Evolutionary conservation across 2,329 filamentous ascomycete species (phyloP).

Genomic region (Fusarium virguliforme): DNA sequence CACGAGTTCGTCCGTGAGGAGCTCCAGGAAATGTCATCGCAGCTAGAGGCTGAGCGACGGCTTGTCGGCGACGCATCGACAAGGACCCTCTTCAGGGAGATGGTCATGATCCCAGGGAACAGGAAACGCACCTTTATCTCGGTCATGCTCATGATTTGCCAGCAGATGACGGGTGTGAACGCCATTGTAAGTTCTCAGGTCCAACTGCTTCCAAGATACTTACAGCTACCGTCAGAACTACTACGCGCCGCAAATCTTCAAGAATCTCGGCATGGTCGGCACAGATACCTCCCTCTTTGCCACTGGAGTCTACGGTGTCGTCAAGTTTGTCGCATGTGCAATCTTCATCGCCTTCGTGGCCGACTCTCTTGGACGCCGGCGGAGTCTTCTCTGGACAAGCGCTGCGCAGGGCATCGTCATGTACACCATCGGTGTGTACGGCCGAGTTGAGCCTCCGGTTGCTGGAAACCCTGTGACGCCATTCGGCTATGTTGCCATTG

Average conservation of each 20-base stretch:
- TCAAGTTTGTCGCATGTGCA: slow-evolving; percentile 76
- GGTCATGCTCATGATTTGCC: not conserved
- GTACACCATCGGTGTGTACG: not conserved
- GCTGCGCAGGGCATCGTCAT: not conserved
- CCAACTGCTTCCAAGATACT: too few relatives aligned
- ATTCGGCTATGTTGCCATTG: not conserved
- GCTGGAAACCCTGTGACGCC: not conserved
- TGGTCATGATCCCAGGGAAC: not conserved
- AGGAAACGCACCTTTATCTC: not conserved
- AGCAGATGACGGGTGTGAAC: slow-evolving; percentile 1
- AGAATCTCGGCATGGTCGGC: slow-evolving; percentile 72
- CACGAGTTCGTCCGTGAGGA: not conserved
- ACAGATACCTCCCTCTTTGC: slow-evolving; percentile 76
- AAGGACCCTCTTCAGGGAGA: not conserved
- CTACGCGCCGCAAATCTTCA: slow-evolving; percentile 79
- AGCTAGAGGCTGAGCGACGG: not conserved
- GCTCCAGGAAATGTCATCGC: not conserved
- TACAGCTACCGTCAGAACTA: slow-evolving; percentile 62
- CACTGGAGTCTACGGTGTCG: slow-evolving; percentile 80
- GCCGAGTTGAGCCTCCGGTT: not conserved
- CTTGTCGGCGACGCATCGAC: not conserved
- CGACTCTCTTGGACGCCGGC: slow-evolving; percentile 77
- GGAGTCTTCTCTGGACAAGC: slow-evolving; percentile 62
- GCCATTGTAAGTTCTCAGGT: not conserved
- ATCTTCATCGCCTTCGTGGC: slow-evolving; percentile 77